These are phyloP conservation scores for Phytopythium kandeliae DNA, from an alignment of 352 stramenopile species.

Conservation along the genomic window DNA sequence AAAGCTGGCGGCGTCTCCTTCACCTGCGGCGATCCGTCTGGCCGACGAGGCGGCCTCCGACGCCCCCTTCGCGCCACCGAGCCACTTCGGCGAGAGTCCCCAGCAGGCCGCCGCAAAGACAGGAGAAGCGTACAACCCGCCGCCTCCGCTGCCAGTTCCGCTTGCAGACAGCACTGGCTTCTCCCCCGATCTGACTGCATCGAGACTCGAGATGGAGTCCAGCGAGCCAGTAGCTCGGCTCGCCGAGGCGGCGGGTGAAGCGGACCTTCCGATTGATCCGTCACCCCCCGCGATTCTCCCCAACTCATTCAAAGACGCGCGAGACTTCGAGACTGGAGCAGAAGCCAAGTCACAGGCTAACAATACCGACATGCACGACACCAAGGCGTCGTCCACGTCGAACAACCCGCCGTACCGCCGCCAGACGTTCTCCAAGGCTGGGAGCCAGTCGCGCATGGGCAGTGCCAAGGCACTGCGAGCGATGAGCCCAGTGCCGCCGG, in stretches of 20 bases:
- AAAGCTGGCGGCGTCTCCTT: conserved; percentile 1
- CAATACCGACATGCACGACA: neutral
- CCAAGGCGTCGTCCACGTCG: neutral
- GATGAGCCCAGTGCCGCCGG: neutral
- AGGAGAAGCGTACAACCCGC: neutral
- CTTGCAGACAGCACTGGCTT: neutral
- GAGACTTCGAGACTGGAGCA: neutral
- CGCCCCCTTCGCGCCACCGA: neutral
- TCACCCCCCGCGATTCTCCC: neutral
- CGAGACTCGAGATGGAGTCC: conserved; percentile 5
- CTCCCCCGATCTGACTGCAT: no score
- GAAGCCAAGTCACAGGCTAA: neutral
- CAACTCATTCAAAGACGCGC: neutral
- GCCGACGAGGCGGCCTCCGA: neutral
- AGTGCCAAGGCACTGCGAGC: neutral
- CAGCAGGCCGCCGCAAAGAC: neutral
- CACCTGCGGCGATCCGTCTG: neutral
- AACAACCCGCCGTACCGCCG: conserved; percentile 5
- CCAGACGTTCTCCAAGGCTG: conserved; percentile 6
- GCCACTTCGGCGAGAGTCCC: no score
- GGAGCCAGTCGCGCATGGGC: conserved; percentile 6
- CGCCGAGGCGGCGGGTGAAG: neutral
- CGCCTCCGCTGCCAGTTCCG: neutral
- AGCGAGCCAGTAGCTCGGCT: neutral
- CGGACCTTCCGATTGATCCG: neutral